A percentile compares a stretch with the other conserved stretches of the same genome.
phyloP scores from a whole-genome alignment of 2,329 filamentous ascomycete genomes.

The Teratosphaeria destructans region DNA sequence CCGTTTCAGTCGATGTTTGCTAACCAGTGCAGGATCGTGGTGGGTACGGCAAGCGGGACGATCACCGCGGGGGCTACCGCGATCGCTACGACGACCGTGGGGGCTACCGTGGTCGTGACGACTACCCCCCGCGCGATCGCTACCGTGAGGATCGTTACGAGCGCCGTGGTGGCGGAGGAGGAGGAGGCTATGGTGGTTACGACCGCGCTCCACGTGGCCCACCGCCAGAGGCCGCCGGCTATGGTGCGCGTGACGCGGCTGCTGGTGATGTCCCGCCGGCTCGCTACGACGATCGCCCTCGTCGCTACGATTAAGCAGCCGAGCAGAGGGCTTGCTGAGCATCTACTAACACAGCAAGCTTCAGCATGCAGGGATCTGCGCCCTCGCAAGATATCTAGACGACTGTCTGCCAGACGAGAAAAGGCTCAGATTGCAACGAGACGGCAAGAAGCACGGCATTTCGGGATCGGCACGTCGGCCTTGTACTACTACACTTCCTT shows the following conservation, averaged over 20 bases:
- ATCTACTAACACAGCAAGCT: constrained; percentile 15
- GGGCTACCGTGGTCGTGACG: constrained; percentile 49
- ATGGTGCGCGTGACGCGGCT: constrained; percentile 9
- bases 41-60: constrained; percentile 38
- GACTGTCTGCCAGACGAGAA: not conserved
- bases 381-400: constrained; percentile 1
- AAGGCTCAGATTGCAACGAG: constrained; percentile 6
- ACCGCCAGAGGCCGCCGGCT: constrained; percentile 16
- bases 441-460: constrained; percentile 6
- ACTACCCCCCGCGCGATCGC: constrained; percentile 31
- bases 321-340: not conserved
- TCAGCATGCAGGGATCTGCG: constrained; percentile 7
- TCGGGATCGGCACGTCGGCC: constrained; percentile 8
- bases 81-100: constrained; percentile 57
- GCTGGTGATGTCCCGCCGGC: constrained; percentile 15
- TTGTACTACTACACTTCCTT: constrained; percentile 19
- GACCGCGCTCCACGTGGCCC: constrained; percentile 22
- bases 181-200: constrained; percentile 22
- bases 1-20: constrained; percentile 1
- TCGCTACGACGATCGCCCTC: constrained; percentile 22
- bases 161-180: constrained; percentile 9
- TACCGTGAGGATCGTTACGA: constrained; percentile 14
- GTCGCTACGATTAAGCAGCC: constrained; percentile 25
- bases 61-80: constrained; percentile 36
- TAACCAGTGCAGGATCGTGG: constrained; percentile 38